These are phyloP conservation scores for Glebionis coronaria DNA, from an alignment of 129 eudicot species.

Conservation along the genomic window DNA sequence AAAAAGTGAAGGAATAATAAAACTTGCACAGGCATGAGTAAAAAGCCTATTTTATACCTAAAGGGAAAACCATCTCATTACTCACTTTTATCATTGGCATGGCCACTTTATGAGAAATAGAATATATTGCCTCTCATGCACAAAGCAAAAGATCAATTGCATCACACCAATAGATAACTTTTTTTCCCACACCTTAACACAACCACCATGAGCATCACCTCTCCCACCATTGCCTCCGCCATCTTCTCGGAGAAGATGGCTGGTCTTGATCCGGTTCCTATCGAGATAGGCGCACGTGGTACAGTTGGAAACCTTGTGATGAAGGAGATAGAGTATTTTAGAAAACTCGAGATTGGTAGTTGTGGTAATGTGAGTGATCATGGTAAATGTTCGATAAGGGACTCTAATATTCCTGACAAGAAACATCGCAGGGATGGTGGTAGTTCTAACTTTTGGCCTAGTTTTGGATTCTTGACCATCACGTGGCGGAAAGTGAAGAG, in stretches of 20 bases:
- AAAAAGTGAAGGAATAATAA: slow-evolving; percentile 8
- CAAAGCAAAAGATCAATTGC: slow-evolving; percentile 31
- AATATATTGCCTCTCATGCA: slow-evolving; percentile 26
- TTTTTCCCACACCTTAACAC: slow-evolving; percentile 13
- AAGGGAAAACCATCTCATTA: slow-evolving; percentile 41
- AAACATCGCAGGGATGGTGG: slow-evolving; percentile 19
- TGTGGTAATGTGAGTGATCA: slow-evolving; percentile 29
- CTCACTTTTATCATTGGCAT: slow-evolving; percentile 45
- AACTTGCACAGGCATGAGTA: slow-evolving; percentile 17
- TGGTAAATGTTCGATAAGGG: slow-evolving; percentile 24
- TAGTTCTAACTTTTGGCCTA: slow-evolving; percentile 41
- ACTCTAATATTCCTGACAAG: slow-evolving; percentile 18
- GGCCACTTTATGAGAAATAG: slow-evolving; percentile 27
- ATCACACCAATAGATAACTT: slow-evolving; percentile 36
- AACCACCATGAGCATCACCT: slow-evolving; percentile 27
- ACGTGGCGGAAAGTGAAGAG: slow-evolving; percentile 60
- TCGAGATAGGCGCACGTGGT: slow-evolving; percentile 82
- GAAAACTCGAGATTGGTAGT: slow-evolving; percentile 32
- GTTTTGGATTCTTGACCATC: slow-evolving; percentile 42
- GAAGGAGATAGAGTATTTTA: slow-evolving; percentile 84
- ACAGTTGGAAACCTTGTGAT: slow-evolving; percentile 86
- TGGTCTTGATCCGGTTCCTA: slow-evolving; percentile 39
- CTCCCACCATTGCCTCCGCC: slow-evolving; percentile 1
- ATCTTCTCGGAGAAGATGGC: slow-evolving; percentile 43
- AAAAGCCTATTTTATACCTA: slow-evolving; percentile 24